phyloP scores from a whole-genome alignment of 768 basidiomycete species.

The Psilocybe cyanescens region DNA sequence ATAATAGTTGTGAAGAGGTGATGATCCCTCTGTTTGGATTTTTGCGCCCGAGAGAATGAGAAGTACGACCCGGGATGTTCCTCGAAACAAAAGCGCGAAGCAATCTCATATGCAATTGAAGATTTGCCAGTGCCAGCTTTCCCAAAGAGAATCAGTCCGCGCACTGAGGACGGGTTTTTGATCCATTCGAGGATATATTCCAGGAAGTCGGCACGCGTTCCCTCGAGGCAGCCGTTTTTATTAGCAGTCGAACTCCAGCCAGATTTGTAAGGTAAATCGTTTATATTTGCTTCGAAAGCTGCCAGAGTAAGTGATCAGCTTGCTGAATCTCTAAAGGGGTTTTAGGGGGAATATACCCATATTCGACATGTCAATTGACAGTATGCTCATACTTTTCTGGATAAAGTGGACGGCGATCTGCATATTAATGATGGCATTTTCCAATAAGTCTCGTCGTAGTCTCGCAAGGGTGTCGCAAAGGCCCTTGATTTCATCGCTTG shows the following conservation, averaged over 20 bases:
- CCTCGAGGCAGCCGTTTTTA: neutral
- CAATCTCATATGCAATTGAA: neutral
- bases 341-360: neutral
- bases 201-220: constrained; percentile 1
- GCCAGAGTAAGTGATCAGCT: neutral
- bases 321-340: neutral
- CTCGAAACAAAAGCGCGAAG: neutral
- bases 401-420: neutral
- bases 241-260: neutral
- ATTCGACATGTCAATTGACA: neutral
- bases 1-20: constrained; percentile 7
- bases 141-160: constrained; percentile 1
- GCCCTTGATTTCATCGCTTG: neutral
- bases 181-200: constrained; percentile 6
- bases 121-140: constrained; percentile 8
- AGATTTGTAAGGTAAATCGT: constrained; percentile 3
- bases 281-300: neutral
- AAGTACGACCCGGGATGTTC: neutral
- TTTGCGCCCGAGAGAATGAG: neutral
- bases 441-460: neutral
- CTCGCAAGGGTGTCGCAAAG: neutral
- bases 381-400: neutral
- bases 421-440: neutral
- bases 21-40: neutral
- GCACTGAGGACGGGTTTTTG: neutral